Evolutionary conservation across 768 basidiomycete species (phyloP).

Genomic region (Boletus edulis): DNA sequence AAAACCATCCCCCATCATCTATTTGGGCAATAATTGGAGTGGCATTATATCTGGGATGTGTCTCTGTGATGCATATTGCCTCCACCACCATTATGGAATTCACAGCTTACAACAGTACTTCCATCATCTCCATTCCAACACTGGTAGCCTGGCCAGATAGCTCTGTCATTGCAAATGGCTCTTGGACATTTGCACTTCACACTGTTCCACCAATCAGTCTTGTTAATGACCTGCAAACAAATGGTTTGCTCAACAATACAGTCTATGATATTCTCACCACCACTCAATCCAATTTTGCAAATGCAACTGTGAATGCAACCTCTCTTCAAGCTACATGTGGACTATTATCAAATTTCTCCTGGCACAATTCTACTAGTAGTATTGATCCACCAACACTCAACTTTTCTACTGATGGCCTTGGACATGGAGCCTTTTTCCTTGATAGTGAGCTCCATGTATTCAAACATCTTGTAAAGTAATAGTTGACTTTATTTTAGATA

Average conservation of each 20-base stretch:
- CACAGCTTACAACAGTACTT: conserved; percentile 6
- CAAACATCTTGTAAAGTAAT: not conserved
- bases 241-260: not conserved
- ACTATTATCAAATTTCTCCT: not conserved
- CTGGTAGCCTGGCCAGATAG: conserved; percentile 4
- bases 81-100: conserved; percentile 24
- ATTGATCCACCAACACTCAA: not conserved
- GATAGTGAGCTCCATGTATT: not conserved
- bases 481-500: not conserved
- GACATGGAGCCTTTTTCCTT: not conserved
- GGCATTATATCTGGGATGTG: conserved; percentile 12
- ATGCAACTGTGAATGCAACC: no score
- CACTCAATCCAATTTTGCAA: no score
- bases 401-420: not conserved
- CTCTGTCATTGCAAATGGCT: not conserved
- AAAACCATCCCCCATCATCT: conserved; percentile 12
- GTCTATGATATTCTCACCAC: no score
- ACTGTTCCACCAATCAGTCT: not conserved
- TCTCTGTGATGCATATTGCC: conserved; percentile 19
- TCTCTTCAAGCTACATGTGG: no score
- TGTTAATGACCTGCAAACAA: not conserved
- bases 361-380: no score
- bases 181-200: not conserved
- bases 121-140: not conserved
- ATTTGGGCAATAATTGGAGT: conserved; percentile 7